phyloP scores from a whole-genome alignment of 2,329 filamentous ascomycete genomes.

The Talaromyces atroroseus region DNA sequence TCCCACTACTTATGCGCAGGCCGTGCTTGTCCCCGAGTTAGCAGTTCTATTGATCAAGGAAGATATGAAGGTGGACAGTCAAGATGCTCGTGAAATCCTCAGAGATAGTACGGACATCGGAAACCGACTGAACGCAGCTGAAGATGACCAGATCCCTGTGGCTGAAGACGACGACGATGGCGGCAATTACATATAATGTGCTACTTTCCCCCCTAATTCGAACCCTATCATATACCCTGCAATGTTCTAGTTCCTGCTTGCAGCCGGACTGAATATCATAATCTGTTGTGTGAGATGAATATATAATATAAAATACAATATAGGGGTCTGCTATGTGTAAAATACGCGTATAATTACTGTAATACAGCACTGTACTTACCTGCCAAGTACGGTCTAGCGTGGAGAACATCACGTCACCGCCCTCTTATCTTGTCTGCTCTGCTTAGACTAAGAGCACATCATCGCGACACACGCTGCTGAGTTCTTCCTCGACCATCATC shows the following conservation, averaged over 20 bases:
- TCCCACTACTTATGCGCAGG: conserved; percentile 64
- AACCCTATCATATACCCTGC: neutral
- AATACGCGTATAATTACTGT: neutral
- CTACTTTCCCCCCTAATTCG: neutral
- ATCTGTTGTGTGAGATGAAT: neutral
- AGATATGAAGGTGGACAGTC: conserved; percentile 47
- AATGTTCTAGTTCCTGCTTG: too few species aligned
- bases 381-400: neutral
- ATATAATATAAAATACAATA: neutral
- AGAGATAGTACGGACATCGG: conserved; percentile 63
- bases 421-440: conserved; percentile 10
- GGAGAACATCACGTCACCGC: conserved; percentile 4
- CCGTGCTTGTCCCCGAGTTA: conserved; percentile 70
- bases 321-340: too few species aligned
- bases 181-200: neutral
- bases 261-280: too few species aligned
- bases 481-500: neutral
- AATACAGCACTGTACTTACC: neutral
- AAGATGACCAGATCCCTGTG: conserved; percentile 48
- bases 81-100: conserved; percentile 52
- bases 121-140: conserved; percentile 61
- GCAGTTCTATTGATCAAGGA: conserved; percentile 53
- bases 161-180: conserved; percentile 9
- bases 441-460: neutral
- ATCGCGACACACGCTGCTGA: conserved; percentile 1